Conservation (phyloP, 352 stramenopile genomes). For the Pythium angustatum region DNA sequence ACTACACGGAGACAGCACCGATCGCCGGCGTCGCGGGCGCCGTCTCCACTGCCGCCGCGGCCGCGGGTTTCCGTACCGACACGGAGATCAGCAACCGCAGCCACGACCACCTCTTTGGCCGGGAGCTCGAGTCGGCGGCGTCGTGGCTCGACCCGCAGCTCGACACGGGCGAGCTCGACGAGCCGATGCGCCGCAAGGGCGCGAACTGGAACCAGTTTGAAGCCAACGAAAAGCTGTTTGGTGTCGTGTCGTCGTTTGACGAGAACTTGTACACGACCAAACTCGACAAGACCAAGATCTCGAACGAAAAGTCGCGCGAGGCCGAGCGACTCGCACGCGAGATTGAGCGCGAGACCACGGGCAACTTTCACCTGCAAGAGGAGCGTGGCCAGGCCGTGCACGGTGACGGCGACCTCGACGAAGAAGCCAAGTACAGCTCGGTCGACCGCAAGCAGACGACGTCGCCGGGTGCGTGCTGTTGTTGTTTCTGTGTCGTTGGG, state of each 20-base stretch:
- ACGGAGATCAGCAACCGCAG: conserved; percentile 87
- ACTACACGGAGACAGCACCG: conserved; percentile 63
- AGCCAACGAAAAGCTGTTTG: conserved; percentile 96
- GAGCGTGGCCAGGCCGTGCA: conserved; percentile 87
- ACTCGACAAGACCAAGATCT: conserved; percentile 94
- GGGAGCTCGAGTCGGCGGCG: conserved; percentile 63
- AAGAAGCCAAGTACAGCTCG: conserved; percentile 96
- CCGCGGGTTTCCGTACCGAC: conserved; percentile 77
- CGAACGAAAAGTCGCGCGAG: conserved; percentile 77
- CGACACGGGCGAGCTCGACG: conserved; percentile 75
- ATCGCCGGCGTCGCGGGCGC: conserved; percentile 26
- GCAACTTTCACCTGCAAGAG: conserved; percentile 95
- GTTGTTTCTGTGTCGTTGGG: background rate
- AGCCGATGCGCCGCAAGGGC: conserved; percentile 48
- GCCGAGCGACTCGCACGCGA: conserved; percentile 94
- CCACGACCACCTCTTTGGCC: conserved; percentile 68
- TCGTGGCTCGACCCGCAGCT: conserved; percentile 82
- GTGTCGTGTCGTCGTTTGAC: conserved; percentile 94
- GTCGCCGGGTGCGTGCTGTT: conserved; percentile 4
- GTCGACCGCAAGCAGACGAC: conserved; percentile 63
- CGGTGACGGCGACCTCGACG: conserved; percentile 83
- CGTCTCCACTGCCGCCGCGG: conserved; percentile 11
- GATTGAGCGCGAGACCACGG: conserved; percentile 91
- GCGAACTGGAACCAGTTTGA: conserved; percentile 96
- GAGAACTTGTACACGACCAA: conserved; percentile 98